Base-by-base conservation (phyloP, 2,329 filamentous ascomycete species). In the Colletotrichum coccodes region DNA sequence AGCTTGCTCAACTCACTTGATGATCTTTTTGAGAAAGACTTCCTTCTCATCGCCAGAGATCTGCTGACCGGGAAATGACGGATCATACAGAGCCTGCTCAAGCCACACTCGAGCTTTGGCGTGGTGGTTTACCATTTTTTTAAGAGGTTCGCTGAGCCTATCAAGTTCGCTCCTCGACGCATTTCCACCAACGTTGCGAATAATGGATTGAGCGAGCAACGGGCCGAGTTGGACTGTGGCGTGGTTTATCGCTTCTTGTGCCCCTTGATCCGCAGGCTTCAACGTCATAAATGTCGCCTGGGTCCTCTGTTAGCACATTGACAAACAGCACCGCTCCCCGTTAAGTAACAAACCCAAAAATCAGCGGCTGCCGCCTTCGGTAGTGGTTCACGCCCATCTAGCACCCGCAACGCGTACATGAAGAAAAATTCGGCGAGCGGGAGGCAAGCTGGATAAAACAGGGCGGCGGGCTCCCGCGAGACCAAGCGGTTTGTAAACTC, bases 321-420 rank as follows among this genome's bases (percentile, higher is more conserved):
- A 9, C 23, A 23, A 11, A 6, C 18, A 6, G 4, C 36, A n/a
- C 14, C 14, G 9, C 16, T 38, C 18, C n/a, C 14, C 30, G 18
- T 28, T 1, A 23, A 28, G 32, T 65, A 59, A 75, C 84, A 72
- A 79, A 92, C 90, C 92, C 94, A 96, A 70, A 97, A 93, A 32
- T 92, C 89, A 9, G 90, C 88, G 1, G 93, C 88, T 3, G 92
- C 88, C 34, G 87, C 87, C 79, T 96, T 97, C 0, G 93, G 92
- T 11, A 97, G 81, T 0, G 92, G 90, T 68, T 96, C 93, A 34
- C 86, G 89, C 14, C 91, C 91, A 49, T 90, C 86, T 7, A 97
- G 81, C 8, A 93, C 90, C 73, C 89, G 87, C 14, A 96, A 81
- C 0, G 90, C 87, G 74, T 95, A 95, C 60, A 90, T 80, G 74